These are phyloP conservation scores for Elongisporangium undulatum DNA, from an alignment of 352 stramenopile genomes.

Conservation along the genomic window DNA sequence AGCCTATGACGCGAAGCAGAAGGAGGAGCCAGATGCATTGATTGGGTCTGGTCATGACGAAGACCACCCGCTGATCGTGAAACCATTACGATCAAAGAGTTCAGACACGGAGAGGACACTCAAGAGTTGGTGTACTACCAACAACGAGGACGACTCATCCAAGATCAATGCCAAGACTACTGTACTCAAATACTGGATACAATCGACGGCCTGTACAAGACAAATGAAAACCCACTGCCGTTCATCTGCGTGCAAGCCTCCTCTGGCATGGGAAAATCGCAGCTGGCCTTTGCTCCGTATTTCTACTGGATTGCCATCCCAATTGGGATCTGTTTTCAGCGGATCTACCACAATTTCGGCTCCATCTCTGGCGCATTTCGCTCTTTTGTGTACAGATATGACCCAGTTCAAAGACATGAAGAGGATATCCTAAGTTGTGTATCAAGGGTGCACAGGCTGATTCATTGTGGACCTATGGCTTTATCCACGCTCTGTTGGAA, in stretches of 20 bases:
- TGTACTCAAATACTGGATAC: constrained; percentile 6
- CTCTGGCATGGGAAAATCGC: constrained; percentile 17
- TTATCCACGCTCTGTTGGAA: constrained; percentile 12
- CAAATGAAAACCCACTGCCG: constrained; percentile 1
- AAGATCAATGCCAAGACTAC: constrained; percentile 5
- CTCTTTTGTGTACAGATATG: no score
- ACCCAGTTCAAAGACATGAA: no score
- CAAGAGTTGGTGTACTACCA: not conserved
- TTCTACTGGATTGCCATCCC: constrained; percentile 13
- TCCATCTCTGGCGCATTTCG: no score
- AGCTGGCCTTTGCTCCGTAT: constrained; percentile 17
- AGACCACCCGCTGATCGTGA: no score
- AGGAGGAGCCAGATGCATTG: no score
- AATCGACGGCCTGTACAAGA: constrained; percentile 6
- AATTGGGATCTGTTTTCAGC: constrained; percentile 3
- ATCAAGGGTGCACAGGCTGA: constrained; percentile 5
- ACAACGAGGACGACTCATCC: constrained; percentile 2
- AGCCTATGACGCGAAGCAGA: no score
- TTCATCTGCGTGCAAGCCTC: constrained; percentile 19
- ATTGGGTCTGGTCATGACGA: no score
- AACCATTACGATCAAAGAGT: no score
- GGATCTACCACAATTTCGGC: constrained; percentile 7
- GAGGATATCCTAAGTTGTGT: constrained; percentile 1
- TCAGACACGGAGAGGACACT: no score
- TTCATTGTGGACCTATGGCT: constrained; percentile 11